Percentiles rank a stretch among this genome's conserved stretches.
These are phyloP conservation scores for Hordeum marinum DNA, from an alignment of 176 grass and related monocot species.

Conservation along the genomic window DNA sequence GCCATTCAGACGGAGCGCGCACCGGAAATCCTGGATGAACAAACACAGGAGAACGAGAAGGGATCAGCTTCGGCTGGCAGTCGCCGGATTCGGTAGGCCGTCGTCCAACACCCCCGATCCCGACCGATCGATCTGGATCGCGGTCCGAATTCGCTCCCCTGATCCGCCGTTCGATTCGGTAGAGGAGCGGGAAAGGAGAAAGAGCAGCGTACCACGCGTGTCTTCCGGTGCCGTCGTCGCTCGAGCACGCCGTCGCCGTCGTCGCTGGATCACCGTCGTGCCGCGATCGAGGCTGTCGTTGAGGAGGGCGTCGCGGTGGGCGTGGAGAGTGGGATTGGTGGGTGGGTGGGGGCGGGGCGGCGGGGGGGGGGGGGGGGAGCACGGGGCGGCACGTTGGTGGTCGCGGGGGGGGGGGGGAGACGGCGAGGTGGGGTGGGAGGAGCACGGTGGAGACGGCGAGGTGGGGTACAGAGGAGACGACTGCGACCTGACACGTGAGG, in stretches of 20 bases:
- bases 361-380: background rate
- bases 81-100: background rate
- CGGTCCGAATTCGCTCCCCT: background rate
- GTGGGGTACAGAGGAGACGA: background rate
- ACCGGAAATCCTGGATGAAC: background rate
- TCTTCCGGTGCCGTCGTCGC: background rate
- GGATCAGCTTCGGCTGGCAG: background rate
- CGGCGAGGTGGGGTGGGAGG: background rate
- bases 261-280: background rate
- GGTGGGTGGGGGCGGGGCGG: background rate
- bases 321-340: background rate
- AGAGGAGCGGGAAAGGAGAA: background rate
- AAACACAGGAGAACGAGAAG: background rate
- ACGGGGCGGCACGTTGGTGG: background rate
- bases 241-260: background rate
- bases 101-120: background rate
- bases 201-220: background rate
- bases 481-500: background rate
- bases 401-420: background rate
- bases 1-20: slow-evolving; percentile 23
- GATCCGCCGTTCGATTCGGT: background rate
- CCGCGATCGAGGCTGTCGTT: background rate
- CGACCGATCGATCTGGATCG: background rate
- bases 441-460: background rate
- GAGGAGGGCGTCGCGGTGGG: background rate